These are phyloP conservation scores for Nymphaea thermarum DNA, from an alignment of 164 flowering plant genomes.

Conservation along the genomic window DNA sequence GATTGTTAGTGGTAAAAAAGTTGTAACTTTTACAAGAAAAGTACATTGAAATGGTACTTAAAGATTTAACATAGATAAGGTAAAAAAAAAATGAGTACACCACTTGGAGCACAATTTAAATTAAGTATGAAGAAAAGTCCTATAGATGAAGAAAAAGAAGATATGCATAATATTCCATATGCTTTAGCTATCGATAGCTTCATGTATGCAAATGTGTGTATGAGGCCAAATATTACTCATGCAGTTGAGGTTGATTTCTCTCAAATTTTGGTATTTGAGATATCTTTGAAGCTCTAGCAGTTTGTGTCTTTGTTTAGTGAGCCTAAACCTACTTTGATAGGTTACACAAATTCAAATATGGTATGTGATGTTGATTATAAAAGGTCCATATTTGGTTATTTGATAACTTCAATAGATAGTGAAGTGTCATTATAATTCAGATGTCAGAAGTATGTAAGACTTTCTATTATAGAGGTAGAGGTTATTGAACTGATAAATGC, in stretches of 20 bases:
- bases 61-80: background rate
- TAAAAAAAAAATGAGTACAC: background rate
- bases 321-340: background rate
- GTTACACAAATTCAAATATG: conserved; percentile 1
- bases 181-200: background rate
- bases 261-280: background rate
- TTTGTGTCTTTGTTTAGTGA: background rate
- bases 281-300: background rate
- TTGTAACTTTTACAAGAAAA: background rate
- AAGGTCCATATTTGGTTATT: background rate
- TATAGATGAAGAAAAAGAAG: background rate
- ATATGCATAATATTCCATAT: background rate
- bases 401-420: background rate
- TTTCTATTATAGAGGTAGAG: background rate
- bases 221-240: conserved; percentile 1
- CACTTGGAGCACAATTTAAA: background rate
- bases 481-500: background rate
- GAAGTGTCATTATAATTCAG: background rate
- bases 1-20: conserved; percentile 1
- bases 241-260: conserved; percentile 1
- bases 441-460: background rate
- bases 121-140: background rate
- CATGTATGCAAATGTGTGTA: conserved; percentile 3
- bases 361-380: background rate
- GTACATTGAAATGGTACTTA: background rate